Evolutionary conservation across 2,329 filamentous ascomycete species (phyloP).

Genomic region (Chaetothyriales sp.): DNA sequence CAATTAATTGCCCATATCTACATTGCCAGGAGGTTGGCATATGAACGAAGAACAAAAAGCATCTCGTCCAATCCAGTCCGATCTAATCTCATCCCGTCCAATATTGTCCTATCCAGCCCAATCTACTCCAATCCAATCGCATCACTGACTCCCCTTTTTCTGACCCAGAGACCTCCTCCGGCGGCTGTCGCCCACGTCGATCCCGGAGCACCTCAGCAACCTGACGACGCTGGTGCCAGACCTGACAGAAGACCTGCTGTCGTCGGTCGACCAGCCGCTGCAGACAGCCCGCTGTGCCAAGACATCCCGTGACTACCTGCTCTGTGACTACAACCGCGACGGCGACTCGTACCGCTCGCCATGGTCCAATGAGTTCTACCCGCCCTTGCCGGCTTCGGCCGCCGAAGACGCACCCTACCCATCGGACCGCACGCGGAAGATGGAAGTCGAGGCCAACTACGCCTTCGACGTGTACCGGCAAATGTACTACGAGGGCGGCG

Average conservation of each 20-base stretch:
- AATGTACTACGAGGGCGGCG: conserved; percentile 85
- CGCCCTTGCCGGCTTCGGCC: conserved; percentile 43
- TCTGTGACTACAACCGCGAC: conserved; percentile 99
- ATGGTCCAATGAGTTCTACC: conserved; percentile 99
- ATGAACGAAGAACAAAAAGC: not conserved
- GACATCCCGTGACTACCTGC: conserved; percentile 85
- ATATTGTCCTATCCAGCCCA: not conserved
- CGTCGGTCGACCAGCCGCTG: conserved; percentile 92
- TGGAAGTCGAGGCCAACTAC: conserved; percentile 89
- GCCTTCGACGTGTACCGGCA: conserved; percentile 95
- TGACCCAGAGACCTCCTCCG: conserved; percentile 79
- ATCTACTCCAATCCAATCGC: not conserved
- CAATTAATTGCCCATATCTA: too few species aligned
- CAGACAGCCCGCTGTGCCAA: conserved; percentile 73
- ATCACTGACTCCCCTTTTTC: conserved; percentile 17
- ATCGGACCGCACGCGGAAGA: conserved; percentile 77
- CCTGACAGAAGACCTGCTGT: conserved; percentile 92
- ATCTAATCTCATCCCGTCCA: not conserved
- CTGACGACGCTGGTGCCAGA: conserved; percentile 82
- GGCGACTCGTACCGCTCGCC: conserved; percentile 94
- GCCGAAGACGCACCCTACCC: conserved; percentile 69
- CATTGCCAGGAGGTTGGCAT: not conserved
- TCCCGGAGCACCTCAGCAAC: conserved; percentile 69
- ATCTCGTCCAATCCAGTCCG: not conserved
- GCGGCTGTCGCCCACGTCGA: conserved; percentile 89